Evolutionary conservation across 257 asterid species (phyloP).

Genomic region (Hygrophila difformis): DNA sequence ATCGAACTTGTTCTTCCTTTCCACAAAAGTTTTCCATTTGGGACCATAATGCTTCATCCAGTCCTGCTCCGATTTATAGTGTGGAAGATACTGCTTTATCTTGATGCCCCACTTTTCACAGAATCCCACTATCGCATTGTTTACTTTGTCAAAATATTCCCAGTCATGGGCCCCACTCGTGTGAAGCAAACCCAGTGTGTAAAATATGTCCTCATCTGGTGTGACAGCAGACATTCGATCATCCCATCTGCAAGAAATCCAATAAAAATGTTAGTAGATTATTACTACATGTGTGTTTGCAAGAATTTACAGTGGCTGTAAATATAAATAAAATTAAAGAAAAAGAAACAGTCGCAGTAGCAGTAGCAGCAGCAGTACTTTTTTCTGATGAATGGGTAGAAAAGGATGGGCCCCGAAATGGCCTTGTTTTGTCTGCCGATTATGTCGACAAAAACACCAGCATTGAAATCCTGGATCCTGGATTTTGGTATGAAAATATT

Average conservation of each 20-base stretch:
- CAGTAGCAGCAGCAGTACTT: no score
- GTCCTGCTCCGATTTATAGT: conserved; percentile 47
- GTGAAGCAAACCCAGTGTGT: conserved; percentile 47
- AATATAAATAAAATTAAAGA: neutral
- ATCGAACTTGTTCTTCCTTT: conserved; percentile 49
- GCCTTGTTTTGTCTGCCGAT: no score
- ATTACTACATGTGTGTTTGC: neutral
- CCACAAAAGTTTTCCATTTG: conserved; percentile 40
- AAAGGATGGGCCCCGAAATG: conserved; percentile 69
- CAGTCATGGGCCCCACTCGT: conserved; percentile 45
- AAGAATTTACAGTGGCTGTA: neutral
- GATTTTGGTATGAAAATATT: conserved; percentile 71
- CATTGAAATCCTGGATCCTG: conserved; percentile 53
- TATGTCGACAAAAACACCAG: conserved; percentile 72
- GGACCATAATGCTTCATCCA: conserved; percentile 62
- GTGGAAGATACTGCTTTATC: conserved; percentile 67
- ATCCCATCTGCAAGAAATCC: conserved; percentile 42
- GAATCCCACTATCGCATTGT: conserved; percentile 36
- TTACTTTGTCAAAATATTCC: conserved; percentile 44
- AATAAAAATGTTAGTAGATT: neutral
- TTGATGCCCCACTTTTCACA: conserved; percentile 37
- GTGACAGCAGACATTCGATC: conserved; percentile 52
- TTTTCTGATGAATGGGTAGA: conserved; percentile 75
- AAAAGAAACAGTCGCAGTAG: no score
- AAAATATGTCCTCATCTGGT: conserved; percentile 66